Percentiles rank a stretch among this genome's conserved stretches.
Evolutionary conservation across 2,329 filamentous ascomycete species (phyloP).

Genomic region (Pseudocercospora cruenta): DNA sequence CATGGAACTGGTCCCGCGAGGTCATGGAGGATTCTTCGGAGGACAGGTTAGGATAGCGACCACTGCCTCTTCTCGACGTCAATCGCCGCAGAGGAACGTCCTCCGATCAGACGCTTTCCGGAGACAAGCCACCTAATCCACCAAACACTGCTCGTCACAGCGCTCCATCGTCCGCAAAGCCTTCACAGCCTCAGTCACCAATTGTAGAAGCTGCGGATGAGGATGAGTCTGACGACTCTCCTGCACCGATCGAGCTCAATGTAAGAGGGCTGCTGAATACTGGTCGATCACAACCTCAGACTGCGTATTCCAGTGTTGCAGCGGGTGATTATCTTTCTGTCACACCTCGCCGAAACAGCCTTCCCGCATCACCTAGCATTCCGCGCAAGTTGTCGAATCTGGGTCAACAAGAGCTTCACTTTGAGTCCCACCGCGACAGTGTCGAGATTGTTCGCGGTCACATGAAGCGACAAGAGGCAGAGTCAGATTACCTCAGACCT

Average conservation of each 20-base stretch:
- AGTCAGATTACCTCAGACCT: constrained; percentile 25
- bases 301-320: constrained; percentile 11
- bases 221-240: constrained; percentile 19
- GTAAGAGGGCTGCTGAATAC: constrained; percentile 11
- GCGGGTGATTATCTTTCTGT: constrained; percentile 1
- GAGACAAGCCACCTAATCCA: constrained; percentile 29
- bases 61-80: constrained; percentile 20
- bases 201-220: constrained; percentile 12
- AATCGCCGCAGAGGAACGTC: constrained; percentile 1
- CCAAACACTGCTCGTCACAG: constrained; percentile 32
- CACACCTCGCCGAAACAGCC: constrained; percentile 23
- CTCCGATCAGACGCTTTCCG: constrained; percentile 14
- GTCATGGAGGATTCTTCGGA: constrained; percentile 15
- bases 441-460: constrained; percentile 34
- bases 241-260: constrained; percentile 17
- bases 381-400: constrained; percentile 27
- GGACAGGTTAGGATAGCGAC: constrained; percentile 16
- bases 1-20: constrained; percentile 32
- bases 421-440: constrained; percentile 36
- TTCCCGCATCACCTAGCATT: constrained; percentile 24
- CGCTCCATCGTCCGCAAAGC: constrained; percentile 25
- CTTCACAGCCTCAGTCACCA: constrained; percentile 27
- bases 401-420: constrained; percentile 27
- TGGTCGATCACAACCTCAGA: constrained; percentile 7
- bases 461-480: constrained; percentile 24